These are phyloP conservation scores for Neurospora africana DNA, from an alignment of 495 filamentous ascomycete species.

Conservation along the genomic window DNA sequence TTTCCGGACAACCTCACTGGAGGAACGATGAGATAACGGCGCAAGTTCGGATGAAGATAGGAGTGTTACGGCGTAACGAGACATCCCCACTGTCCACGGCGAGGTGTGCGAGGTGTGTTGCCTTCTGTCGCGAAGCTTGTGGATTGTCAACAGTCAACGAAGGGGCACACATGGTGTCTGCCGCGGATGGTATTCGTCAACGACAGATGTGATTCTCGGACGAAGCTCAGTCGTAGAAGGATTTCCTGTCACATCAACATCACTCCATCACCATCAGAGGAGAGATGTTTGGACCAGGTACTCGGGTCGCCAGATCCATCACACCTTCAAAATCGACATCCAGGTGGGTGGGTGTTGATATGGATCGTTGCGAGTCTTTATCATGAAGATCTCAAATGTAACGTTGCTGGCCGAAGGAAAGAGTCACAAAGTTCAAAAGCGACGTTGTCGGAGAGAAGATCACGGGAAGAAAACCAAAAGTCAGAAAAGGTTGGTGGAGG, in stretches of 20 bases:
- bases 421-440: background rate
- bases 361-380: background rate
- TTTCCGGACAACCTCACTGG: background rate
- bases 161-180: background rate
- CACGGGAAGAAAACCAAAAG: background rate
- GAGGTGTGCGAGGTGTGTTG: background rate
- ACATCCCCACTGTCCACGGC: background rate
- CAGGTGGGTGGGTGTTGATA: background rate
- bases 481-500: background rate
- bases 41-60: background rate
- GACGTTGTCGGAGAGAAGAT: background rate
- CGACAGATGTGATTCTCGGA: background rate
- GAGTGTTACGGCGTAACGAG: background rate
- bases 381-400: conserved; percentile 7
- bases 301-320: background rate
- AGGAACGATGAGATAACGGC: background rate
- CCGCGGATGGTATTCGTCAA: background rate
- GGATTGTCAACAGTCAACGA: background rate
- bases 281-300: background rate
- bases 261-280: background rate
- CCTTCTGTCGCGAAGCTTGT: background rate
- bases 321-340: background rate
- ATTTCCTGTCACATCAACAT: background rate
- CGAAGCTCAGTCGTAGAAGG: background rate
- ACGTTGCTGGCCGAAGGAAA: conserved; percentile 15